Percentiles rank a stretch among this genome's conserved stretches.
Conservation (phyloP, 2,329 filamentous ascomycete species). For the Fusarium nanum region DNA sequence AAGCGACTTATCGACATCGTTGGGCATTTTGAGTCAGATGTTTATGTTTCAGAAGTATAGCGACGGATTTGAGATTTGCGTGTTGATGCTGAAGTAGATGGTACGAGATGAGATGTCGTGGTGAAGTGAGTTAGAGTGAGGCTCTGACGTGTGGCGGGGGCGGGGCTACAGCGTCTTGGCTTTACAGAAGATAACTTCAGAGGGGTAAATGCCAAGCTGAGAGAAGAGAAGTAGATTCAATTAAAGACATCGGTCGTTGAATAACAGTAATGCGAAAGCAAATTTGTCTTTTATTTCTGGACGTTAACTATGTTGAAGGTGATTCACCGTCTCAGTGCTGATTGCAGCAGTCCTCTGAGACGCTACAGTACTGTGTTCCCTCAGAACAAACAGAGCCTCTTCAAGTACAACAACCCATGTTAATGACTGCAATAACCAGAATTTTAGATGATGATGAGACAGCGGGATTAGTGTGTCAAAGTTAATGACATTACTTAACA, state of each 20-base stretch:
- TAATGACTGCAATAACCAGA: background rate
- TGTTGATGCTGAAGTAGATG: background rate
- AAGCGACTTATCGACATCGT: slow-evolving; percentile 59
- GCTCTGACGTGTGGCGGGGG: slow-evolving; percentile 29
- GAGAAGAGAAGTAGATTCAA: no score
- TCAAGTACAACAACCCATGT: background rate
- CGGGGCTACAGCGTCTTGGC: slow-evolving; percentile 23
- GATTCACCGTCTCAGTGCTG: background rate
- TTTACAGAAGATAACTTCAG: slow-evolving; percentile 3
- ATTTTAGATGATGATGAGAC: no score
- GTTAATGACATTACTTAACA: background rate
- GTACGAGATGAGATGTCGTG: slow-evolving; percentile 2
- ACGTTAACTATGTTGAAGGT: background rate
- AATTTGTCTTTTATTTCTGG: background rate
- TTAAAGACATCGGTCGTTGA: no score
- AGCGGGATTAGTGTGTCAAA: background rate
- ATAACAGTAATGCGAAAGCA: no score
- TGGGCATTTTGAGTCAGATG: slow-evolving; percentile 43
- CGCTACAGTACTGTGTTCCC: background rate
- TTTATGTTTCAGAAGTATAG: no score
- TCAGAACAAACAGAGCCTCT: background rate
- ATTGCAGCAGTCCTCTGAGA: background rate
- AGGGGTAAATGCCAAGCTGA: background rate
- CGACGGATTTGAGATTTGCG: background rate
- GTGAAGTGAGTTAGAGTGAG: background rate